Percentiles rank a stretch among this genome's conserved stretches.
Evolutionary conservation across 495 filamentous ascomycete genomes (phyloP).

Genomic region (Penicillium daleae): DNA sequence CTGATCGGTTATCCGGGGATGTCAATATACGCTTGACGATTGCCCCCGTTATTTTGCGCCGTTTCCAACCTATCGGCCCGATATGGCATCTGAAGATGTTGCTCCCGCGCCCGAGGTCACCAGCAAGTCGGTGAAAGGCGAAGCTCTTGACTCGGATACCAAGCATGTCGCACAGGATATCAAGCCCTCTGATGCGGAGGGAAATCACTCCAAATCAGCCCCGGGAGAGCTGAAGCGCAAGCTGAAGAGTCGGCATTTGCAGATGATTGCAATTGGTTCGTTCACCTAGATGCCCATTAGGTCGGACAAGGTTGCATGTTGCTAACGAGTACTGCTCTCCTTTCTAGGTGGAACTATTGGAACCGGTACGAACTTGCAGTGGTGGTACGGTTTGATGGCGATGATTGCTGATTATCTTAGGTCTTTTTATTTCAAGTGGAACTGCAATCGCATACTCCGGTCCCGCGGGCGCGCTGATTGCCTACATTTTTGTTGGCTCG

Average conservation of each 20-base stretch:
- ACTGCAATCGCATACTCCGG: constrained; percentile 63
- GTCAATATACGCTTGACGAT: neutral
- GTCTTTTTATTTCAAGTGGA: constrained; percentile 70
- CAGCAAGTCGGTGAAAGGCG: constrained; percentile 10
- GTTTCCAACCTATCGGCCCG: neutral
- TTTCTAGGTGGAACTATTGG: constrained; percentile 72
- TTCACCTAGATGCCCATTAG: constrained; percentile 26
- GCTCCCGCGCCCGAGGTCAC: constrained; percentile 12
- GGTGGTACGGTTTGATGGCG: neutral
- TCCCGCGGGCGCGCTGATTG: constrained; percentile 65
- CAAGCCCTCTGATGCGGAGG: constrained; percentile 31
- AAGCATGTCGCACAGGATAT: constrained; percentile 27
- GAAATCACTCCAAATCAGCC: constrained; percentile 20
- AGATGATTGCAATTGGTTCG: constrained; percentile 69
- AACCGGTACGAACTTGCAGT: constrained; percentile 49
- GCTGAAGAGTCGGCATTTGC: constrained; percentile 65
- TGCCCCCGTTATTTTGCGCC: neutral
- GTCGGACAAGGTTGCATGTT: neutral
- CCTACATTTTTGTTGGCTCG: constrained; percentile 61
- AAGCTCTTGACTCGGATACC: constrained; percentile 11
- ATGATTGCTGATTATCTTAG: constrained; percentile 16
- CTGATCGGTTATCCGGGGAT: constrained; percentile 4
- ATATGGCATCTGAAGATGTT: constrained; percentile 25
- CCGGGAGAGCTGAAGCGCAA: constrained; percentile 50
- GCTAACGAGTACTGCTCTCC: constrained; percentile 21